Evolutionary conservation across 2,329 filamentous ascomycete species (phyloP).

Genomic region (Aspergillus aculeatinus): DNA sequence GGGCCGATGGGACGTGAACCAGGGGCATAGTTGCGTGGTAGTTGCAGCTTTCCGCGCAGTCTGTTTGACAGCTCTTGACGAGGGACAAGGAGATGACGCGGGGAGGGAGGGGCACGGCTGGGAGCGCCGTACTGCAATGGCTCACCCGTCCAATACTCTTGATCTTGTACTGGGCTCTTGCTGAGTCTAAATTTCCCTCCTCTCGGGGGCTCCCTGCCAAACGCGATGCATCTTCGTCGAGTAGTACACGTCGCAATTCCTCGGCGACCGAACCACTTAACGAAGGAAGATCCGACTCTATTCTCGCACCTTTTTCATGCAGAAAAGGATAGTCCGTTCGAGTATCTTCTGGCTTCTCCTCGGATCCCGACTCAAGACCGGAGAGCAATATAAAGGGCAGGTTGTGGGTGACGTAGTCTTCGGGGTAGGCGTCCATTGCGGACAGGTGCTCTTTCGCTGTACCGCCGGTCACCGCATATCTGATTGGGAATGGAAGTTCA

Average conservation of each 20-base stretch:
- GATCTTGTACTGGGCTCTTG: constrained; percentile 62
- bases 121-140: constrained; percentile 28
- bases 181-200: constrained; percentile 47
- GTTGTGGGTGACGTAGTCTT: constrained; percentile 80
- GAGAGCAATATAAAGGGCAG: constrained; percentile 80
- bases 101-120: not conserved
- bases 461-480: constrained; percentile 36
- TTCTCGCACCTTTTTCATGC: constrained; percentile 56
- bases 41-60: not conserved
- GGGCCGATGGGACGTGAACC: not conserved
- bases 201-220: constrained; percentile 67
- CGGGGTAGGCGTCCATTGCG: constrained; percentile 50
- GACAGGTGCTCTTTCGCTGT: constrained; percentile 26
- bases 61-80: not conserved
- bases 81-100: not conserved
- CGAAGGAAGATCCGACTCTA: constrained; percentile 69
- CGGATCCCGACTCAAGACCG: constrained; percentile 58
- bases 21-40: not conserved
- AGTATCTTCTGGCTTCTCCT: constrained; percentile 28
- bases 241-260: constrained; percentile 65
- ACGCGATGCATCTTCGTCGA: constrained; percentile 62
- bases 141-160: constrained; percentile 78
- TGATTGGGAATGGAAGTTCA: constrained; percentile 11
- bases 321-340: constrained; percentile 53
- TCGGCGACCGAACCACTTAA: constrained; percentile 66